Evolutionary conservation across 306 rosid species (phyloP), one percentile per base, ranked within the genome.

Genomic region (Quillaja saponaria): DNA sequence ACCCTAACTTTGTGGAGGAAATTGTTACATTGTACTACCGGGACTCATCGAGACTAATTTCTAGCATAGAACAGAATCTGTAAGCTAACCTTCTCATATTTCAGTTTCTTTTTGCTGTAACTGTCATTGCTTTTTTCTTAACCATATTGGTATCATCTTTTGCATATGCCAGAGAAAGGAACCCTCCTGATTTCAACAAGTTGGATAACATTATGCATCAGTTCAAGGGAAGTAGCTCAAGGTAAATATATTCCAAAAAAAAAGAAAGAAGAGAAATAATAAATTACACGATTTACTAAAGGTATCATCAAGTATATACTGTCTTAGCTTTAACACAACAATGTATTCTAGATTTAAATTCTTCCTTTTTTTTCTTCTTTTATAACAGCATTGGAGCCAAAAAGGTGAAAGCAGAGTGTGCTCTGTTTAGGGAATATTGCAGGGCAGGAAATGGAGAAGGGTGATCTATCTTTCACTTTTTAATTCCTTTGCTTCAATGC

Each of bases 151-250:
- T 64, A 4, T 49, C 47, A 52, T 49, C 58, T 39, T 45, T 17
- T 55, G 52, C 17, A 45, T 69, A 68, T 75, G 71, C 77, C 69
- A 87, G 89, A 61, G 85, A 82, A 78, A 87, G 69, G 68, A 74
- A 64, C 63, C 81, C 82, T 55, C 61, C 62, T 46, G 97, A 91
- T 74, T 91, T 87, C 55, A 73, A 75, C 56, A 87, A 82, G 78
- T 59, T 91, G 60, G 96, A 91, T 67, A 72, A 64, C 57, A 68
- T 67, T 7, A 85, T 91, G 91, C 97, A 91, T 59, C 96, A 91
- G 63, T 81, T 91, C 79, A 91, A 80, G 76, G 97, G 97, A 74
- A 91, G 97, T 68, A 91, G 91, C 81, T 81, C 97, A 69, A 91
- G 96, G 96, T 87, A 79, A 40, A 12, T 9, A 21, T 13, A 25